Evolutionary conservation across 768 basidiomycete species (phyloP), one percentile per base, ranked within the genome.

Genomic region (Podaxis rugospora): DNA sequence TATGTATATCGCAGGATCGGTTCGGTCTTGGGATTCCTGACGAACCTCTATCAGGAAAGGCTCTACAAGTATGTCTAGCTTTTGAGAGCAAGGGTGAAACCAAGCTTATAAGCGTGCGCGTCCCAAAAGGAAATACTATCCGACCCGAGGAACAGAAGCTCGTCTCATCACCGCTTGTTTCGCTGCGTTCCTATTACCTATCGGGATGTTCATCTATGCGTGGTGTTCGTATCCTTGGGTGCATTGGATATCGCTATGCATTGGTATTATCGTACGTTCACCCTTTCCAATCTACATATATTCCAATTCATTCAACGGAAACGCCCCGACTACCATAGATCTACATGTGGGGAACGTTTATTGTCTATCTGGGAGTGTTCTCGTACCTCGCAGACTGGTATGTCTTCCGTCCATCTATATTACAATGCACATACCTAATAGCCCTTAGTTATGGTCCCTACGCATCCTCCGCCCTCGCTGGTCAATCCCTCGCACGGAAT

Each of bases 171-270:
- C 75, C 21, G 79, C 86, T 10, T 86, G 86, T 64, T 68, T 78
- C 36, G 85, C 83, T 0, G 81, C 78, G 0, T 46, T 87, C 44
- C 65, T 84, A 11, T 74, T 87, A 50, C 87, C 88, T 0, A 63
- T 70, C 0, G 82, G 81, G n/a, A 85, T 88, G 80, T 82, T 90
- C 71, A 83, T 90, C 28, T 92, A 86, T 64, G 88, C 86, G 0
- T 90, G 88, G 84, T 84, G 86, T 2, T 81, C 84, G 11, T 82
- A 76, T 62, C 59, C 78, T 0, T 66, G 64, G 13, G 75, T 90
- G 2, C 80, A 78, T 57, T 92, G 90, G 89, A 82, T 87, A 40
- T 83, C 73, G 0, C 77, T 82, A 23, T 76, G 76, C 21, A 78
- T 89, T 28, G 88, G 82, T 2, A 78, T 88, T 14, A 69, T 67